Conservation (phyloP, 2,329 filamentous ascomycete species). For the Thermomyces lanuginosus region DNA sequence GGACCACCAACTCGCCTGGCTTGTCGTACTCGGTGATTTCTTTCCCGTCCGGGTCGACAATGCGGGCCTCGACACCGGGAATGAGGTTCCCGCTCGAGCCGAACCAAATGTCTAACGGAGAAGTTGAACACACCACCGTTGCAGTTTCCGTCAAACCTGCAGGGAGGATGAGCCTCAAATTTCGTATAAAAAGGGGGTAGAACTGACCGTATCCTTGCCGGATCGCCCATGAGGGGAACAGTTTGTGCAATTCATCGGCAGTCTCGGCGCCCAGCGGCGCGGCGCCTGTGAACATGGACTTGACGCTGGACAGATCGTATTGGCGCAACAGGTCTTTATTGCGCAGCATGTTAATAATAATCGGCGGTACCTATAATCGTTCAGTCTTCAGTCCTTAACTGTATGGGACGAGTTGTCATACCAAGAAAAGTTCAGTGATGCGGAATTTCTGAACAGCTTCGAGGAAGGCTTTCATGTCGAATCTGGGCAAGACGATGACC, state of each 20-base stretch:
- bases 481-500: constrained; percentile 54
- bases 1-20: constrained; percentile 66
- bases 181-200: not conserved
- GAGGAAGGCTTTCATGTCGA: constrained; percentile 53
- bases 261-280: constrained; percentile 63
- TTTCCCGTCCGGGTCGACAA: constrained; percentile 50
- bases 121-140: constrained; percentile 49
- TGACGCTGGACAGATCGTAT: constrained; percentile 56
- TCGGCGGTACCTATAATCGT: constrained; percentile 50
- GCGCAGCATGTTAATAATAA: constrained; percentile 61
- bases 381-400: not conserved
- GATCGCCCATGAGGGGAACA: constrained; percentile 49
- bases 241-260: constrained; percentile 43
- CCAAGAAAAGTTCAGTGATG: constrained; percentile 51
- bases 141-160: constrained; percentile 59
- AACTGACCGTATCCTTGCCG: constrained; percentile 53
- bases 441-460: constrained; percentile 50
- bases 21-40: constrained; percentile 56
- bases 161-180: not conserved
- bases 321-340: constrained; percentile 44
- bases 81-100: constrained; percentile 58
- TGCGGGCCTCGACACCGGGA: constrained; percentile 46
- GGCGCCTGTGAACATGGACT: constrained; percentile 53
- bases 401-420: constrained; percentile 20
- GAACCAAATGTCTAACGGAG: constrained; percentile 45